Conservation (phyloP, 768 basidiomycete genomes). For the Phanerochaete carnosa region DNA sequence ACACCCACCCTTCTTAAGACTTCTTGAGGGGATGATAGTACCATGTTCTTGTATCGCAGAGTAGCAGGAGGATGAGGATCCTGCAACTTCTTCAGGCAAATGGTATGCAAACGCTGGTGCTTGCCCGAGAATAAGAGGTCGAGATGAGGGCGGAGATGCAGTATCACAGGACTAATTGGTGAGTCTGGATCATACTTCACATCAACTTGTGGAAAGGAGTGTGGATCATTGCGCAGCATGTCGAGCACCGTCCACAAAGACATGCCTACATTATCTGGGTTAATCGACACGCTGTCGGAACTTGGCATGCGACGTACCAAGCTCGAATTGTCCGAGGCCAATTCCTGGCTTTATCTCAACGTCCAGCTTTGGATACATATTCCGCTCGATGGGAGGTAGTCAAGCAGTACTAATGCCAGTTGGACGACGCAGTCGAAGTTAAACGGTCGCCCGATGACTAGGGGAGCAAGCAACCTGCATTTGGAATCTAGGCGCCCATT, state of each 20-base stretch:
- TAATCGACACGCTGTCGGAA: neutral
- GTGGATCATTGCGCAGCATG: slow-evolving; percentile 58
- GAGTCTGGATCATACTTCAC: slow-evolving; percentile 79
- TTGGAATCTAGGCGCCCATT: neutral
- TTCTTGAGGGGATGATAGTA: slow-evolving; percentile 61
- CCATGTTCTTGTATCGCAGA: slow-evolving; percentile 61
- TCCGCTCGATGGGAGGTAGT: neutral
- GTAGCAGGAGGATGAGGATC: slow-evolving; percentile 65
- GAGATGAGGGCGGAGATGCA: slow-evolving; percentile 78
- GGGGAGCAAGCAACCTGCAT: neutral
- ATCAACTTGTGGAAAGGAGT: slow-evolving; percentile 77
- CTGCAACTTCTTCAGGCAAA: slow-evolving; percentile 65
- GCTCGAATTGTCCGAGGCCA: slow-evolving; percentile 75
- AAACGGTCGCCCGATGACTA: neutral
- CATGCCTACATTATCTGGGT: slow-evolving; percentile 42
- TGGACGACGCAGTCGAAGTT: neutral
- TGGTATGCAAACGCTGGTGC: slow-evolving; percentile 77
- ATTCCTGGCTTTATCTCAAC: slow-evolving; percentile 73
- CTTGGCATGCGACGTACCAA: slow-evolving; percentile 40
- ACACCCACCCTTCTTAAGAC: slow-evolving; percentile 62
- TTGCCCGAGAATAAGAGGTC: slow-evolving; percentile 83
- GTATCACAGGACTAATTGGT: slow-evolving; percentile 68
- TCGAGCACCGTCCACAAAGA: slow-evolving; percentile 80
- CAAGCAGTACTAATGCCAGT: neutral
- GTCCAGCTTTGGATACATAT: slow-evolving; percentile 69